Evolutionary conservation across 2,329 filamentous ascomycete species (phyloP).

Genomic region (Thermoascus crustaceus): DNA sequence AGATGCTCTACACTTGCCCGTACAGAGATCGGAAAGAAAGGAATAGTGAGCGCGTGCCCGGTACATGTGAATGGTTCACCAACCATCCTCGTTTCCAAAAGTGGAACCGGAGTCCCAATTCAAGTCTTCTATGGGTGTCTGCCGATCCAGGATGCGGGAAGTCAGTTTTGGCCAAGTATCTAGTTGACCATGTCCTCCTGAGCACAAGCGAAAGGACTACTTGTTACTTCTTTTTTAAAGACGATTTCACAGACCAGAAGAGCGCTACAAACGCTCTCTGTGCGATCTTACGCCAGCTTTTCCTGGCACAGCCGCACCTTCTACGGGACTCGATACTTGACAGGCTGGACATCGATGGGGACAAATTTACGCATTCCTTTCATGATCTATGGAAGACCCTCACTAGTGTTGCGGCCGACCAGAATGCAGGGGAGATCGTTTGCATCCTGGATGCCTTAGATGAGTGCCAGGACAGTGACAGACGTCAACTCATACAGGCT

Average conservation of each 20-base stretch:
- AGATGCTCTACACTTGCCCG: slow-evolving; percentile 7
- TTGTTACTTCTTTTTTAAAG: slow-evolving; percentile 42
- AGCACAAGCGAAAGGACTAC: slow-evolving; percentile 11
- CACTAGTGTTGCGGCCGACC: slow-evolving; percentile 7
- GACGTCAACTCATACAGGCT: slow-evolving; percentile 13
- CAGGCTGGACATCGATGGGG: slow-evolving; percentile 12
- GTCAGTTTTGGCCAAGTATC: slow-evolving; percentile 33
- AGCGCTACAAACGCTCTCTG: slow-evolving; percentile 22
- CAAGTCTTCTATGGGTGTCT: slow-evolving; percentile 29
- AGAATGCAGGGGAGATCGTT: slow-evolving; percentile 17
- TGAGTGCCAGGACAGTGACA: slow-evolving; percentile 25
- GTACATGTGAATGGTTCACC: slow-evolving; percentile 17
- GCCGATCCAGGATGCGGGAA: slow-evolving; percentile 41
- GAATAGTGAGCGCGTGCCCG: slow-evolving; percentile 7
- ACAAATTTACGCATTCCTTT: slow-evolving; percentile 15
- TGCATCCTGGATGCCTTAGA: slow-evolving; percentile 38
- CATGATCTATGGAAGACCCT: slow-evolving; percentile 26
- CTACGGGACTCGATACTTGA: slow-evolving; percentile 11
- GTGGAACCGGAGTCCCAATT: slow-evolving; percentile 12
- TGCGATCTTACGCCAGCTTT: slow-evolving; percentile 33
- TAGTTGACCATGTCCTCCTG: slow-evolving; percentile 25
- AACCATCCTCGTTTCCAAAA: slow-evolving; percentile 8
- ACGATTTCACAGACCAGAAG: slow-evolving; percentile 30
- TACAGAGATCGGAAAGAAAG: slow-evolving; percentile 14
- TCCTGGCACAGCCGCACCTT: slow-evolving; percentile 16